Percentiles rank a stretch among this genome's conserved stretches.
Conservation (phyloP, 306 rosid genomes). For the Dryas alaskensis region DNA sequence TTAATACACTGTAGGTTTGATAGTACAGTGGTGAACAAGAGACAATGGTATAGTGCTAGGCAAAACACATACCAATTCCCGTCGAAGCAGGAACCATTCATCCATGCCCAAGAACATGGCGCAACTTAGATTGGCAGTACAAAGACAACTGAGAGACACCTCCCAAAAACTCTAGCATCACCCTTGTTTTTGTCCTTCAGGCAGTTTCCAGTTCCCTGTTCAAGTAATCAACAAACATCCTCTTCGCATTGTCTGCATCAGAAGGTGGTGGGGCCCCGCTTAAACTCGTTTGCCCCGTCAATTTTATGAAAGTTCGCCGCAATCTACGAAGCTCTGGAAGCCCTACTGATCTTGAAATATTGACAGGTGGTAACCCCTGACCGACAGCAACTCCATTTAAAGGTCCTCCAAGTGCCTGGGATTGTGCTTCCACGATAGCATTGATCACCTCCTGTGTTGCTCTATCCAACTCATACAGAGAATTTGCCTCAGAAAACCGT, state of each 20-base stretch:
- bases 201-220: slow-evolving; percentile 79
- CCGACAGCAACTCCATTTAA: slow-evolving; percentile 65
- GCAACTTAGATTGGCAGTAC: not conserved
- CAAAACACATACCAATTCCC: not conserved
- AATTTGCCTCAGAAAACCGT: slow-evolving; percentile 70
- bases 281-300: slow-evolving; percentile 92
- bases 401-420: slow-evolving; percentile 80
- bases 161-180: not conserved
- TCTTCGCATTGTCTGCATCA: slow-evolving; percentile 81
- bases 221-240: slow-evolving; percentile 94
- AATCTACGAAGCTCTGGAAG: slow-evolving; percentile 87
- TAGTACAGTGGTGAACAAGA: not conserved
- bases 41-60: not conserved
- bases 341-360: slow-evolving; percentile 62
- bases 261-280: slow-evolving; percentile 89
- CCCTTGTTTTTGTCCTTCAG: slow-evolving; percentile 34
- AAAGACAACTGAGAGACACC: not conserved
- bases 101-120: not conserved
- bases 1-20: not conserved
- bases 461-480: slow-evolving; percentile 78
- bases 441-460: slow-evolving; percentile 81
- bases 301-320: slow-evolving; percentile 72
- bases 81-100: not conserved
- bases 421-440: slow-evolving; percentile 83
- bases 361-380: slow-evolving; percentile 60